Evolutionary conservation across 192 early-diverging fungal genomes (phyloP), one percentile per base, ranked within the genome.

Genomic region (Chytriomyces hyalinus): DNA sequence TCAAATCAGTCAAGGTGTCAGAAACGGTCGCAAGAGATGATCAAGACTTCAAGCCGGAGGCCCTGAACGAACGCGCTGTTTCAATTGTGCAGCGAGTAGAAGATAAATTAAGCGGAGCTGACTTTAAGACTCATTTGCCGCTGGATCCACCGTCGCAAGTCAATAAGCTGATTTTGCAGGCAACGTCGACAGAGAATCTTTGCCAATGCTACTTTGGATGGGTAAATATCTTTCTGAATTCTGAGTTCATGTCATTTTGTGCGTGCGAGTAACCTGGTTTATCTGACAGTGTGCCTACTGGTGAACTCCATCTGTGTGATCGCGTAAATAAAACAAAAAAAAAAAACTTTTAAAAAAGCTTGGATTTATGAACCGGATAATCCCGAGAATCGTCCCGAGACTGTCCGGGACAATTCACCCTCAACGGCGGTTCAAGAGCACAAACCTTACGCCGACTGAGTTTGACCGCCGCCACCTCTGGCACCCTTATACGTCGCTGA

Each of bases 81-180:
- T 85, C 84, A 22, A 92, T 96, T 79, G 91, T 97, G 17, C 90
- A 90, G 57, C 89, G 95, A 22, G 93, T 97, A n/a, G 87, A 85
- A 49, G 92, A 92, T 85, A 96, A 97, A 84, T 86, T 96, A 57
- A 92, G 90, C 6, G 95, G 78, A 87, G 61, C 66, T 50, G 95
- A 97, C 72, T 97, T 97, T 65, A 92, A 94, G 62, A 87, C 88
- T 1, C 85, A 92, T 50, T 80, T 85, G 49, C 86, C 88, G 0
- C 79, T 97, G 67, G 90, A 92, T 73, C 92, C 94, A 2, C 86
- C 86, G 0, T 87, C 86, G 1, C 95, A 97, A 80, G 93, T 97
- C 1, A 88, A 96, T 62, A 89, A 88, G 48, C 81, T 97, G 61
- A 94, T 97, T n/a, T 81, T 88, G 62, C 92, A 96, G 84, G 94